Base-by-base conservation (phyloP, 2,329 filamentous ascomycete genomes). In the Penicillium griseofulvum region DNA sequence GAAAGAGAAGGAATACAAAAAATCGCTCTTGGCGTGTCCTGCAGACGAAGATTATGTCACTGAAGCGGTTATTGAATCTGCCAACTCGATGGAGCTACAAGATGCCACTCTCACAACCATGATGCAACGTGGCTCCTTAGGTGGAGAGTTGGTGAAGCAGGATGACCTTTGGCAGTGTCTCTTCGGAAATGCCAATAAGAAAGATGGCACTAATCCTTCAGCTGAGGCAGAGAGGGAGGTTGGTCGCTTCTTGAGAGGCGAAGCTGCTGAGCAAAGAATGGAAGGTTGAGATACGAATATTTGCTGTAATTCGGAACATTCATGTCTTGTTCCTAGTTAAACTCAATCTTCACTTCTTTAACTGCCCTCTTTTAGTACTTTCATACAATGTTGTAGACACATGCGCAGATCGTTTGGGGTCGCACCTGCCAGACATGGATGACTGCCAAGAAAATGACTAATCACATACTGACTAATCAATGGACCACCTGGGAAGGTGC, bases 111-210 rank as follows among this genome's bases (percentile, higher is more conserved):
- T 95, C 34, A 82, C 83, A 0, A 87, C 83, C 62, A 72, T 97
- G 54, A 84, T 97, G 74, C 83, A 81, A 37, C 87, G 87, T 61
- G 84, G 86, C 26, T 83, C 83, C 52, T 81, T 83, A 2, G 87
- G 87, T 0, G 93, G 93, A 0, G 94, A 97, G 73, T 78, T 89
- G 54, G 89, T 97, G 3, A 81, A 84, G 42, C 83, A 88, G 59
- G 82, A 85, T 12, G 93, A 97, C 70, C 69, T 97, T 41, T 97
- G 92, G 93, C 84, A 85, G 59, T 97, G 93, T 72, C 76, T 97
- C 1, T 97, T 97, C 78, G 89, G 89, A 0, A 79, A 80, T 16
- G 68, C 69, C 34, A 73, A 71, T 56, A 55, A 54, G 67, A 69
- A 63, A 48, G 54, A 60, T 55, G 60, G 41, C 37, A 53, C 42